phyloP scores from a whole-genome alignment of 345 rosid species.

The Capsella bursapastoris region DNA sequence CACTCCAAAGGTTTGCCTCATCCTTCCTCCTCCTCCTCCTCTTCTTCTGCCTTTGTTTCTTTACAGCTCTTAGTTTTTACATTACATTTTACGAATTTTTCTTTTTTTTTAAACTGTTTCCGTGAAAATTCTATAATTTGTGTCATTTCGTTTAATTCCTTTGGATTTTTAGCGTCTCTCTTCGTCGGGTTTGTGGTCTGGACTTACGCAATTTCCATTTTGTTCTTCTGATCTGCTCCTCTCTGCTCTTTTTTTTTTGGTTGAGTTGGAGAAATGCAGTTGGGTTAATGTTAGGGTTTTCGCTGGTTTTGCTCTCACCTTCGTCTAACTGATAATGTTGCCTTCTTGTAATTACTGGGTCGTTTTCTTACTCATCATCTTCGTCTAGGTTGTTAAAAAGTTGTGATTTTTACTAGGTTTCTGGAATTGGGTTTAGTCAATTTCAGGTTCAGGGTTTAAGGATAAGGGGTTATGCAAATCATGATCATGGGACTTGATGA shows the following conservation, averaged over 20 bases:
- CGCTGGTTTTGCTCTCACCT: background rate
- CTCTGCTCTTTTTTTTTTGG: background rate
- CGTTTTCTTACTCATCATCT: background rate
- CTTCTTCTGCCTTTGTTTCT: background rate
- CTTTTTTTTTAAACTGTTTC: background rate
- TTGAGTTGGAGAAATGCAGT: background rate
- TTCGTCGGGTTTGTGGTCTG: background rate
- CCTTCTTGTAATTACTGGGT: background rate
- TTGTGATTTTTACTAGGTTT: background rate
- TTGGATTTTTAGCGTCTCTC: slow-evolving; percentile 2
- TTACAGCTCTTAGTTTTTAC: background rate
- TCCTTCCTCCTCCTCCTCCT: background rate
- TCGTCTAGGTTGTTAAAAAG: background rate
- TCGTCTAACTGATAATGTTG: background rate
- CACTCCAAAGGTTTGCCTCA: background rate
- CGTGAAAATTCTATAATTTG: background rate
- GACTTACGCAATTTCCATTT: background rate
- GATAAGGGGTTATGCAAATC: slow-evolving; percentile 2
- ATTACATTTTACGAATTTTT: background rate
- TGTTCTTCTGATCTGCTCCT: background rate
- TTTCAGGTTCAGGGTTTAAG: slow-evolving; percentile 10
- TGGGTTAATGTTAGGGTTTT: background rate
- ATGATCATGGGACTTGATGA: background rate
- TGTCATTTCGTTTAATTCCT: background rate
- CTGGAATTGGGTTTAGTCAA: slow-evolving; percentile 5